A percentile compares a stretch with the other conserved stretches of the same genome.
phyloP scores from a whole-genome alignment of 257 asterid species.

The Salvia hispanica region DNA sequence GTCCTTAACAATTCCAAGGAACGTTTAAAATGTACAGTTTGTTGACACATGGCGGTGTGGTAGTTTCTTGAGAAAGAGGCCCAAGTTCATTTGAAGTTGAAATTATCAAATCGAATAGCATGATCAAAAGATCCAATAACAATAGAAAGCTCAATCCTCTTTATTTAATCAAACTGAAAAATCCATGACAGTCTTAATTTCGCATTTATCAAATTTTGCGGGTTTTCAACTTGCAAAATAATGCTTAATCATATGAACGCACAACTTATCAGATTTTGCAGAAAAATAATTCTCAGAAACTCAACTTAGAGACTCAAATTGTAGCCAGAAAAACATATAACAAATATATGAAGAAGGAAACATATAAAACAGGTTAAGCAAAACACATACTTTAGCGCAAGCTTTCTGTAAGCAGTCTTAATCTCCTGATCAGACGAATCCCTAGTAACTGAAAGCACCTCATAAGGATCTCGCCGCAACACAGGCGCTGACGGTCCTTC shows the following conservation, averaged over 20 bases:
- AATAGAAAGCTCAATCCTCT: neutral
- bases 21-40: neutral
- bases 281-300: neutral
- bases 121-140: conserved; percentile 12
- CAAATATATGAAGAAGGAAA: neutral
- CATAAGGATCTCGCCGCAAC: conserved; percentile 87
- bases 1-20: conserved; percentile 25
- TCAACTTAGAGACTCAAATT: conserved; percentile 5
- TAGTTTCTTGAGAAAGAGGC: neutral
- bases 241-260: neutral
- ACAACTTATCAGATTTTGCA: conserved; percentile 12
- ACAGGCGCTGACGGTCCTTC: conserved; percentile 82
- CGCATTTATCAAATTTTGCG: no score
- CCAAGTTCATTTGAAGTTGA: conserved; percentile 15
- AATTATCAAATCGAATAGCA: conserved; percentile 7
- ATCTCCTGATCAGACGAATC: conserved; percentile 97
- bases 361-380: neutral
- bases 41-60: neutral
- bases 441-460: conserved; percentile 80
- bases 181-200: neutral
- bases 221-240: no score
- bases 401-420: conserved; percentile 95
- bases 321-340: neutral
- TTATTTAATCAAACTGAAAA: neutral
- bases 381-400: conserved; percentile 82